phyloP scores from a whole-genome alignment of 768 basidiomycete genomes.

The Suillus americanus region DNA sequence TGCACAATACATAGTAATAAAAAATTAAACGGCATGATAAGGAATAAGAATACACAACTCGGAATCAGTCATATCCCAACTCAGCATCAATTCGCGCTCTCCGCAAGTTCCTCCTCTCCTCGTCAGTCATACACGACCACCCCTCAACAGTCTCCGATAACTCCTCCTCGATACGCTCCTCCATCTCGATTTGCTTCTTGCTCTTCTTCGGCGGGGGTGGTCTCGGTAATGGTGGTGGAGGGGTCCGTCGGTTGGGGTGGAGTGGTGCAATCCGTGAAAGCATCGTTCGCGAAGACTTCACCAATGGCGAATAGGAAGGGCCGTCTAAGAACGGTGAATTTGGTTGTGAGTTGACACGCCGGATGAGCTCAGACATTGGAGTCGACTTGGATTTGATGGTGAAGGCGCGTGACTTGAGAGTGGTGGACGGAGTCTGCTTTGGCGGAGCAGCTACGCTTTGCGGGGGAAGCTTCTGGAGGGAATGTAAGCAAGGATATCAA shows the following conservation, averaged over 20 bases:
- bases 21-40: neutral
- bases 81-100: conserved; percentile 64
- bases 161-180: conserved; percentile 83
- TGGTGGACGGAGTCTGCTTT: conserved; percentile 14
- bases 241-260: conserved; percentile 70
- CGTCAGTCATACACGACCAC: conserved; percentile 42
- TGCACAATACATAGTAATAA: neutral
- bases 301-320: conserved; percentile 57
- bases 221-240: conserved; percentile 70
- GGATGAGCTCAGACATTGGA: conserved; percentile 76
- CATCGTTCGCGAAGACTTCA: conserved; percentile 61
- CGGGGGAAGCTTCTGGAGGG: conserved; percentile 15
- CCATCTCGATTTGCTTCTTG: conserved; percentile 73
- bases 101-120: conserved; percentile 51
- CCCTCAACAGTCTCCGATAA: conserved; percentile 72
- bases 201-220: conserved; percentile 75
- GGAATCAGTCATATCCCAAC: conserved; percentile 51
- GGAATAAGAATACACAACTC: neutral
- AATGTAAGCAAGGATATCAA: neutral
- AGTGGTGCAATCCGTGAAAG: conserved; percentile 74
- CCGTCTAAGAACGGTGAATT: conserved; percentile 47
- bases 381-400: conserved; percentile 55
- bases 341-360: conserved; percentile 65
- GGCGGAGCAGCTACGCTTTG: conserved; percentile 3
- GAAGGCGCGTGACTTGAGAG: conserved; percentile 27